Base-by-base conservation (phyloP, 108 stramenopile species). In the Thalassiosira profunda region DNA sequence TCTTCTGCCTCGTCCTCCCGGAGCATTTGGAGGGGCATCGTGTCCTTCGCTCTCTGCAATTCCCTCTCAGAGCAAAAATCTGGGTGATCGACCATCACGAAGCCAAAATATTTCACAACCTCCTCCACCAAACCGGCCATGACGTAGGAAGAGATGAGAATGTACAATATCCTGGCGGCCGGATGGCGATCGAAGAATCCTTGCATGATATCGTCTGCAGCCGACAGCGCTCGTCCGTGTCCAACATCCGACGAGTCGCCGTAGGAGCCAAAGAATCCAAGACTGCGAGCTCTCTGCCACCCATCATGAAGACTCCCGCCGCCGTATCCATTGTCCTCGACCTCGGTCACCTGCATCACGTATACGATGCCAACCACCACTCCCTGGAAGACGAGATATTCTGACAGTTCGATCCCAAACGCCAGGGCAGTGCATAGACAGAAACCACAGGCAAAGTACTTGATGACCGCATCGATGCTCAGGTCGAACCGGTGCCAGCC, bases 31-130 rank as follows among this genome's bases (percentile, higher is more conserved):
- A 51, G 15, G 1, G 56, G 49, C 51, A 67, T 46, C 17, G 56
- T 59, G 2, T 42, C 36, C 8, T 67, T 75, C 12, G 87, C 84
- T 41, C 84, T 83, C 23, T 79, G 63, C 3, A 93, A 30, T 48
- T 93, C 84, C 5, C 40, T 18, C 47, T 81, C 52, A 0, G 83
- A 69, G 33, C 79, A 67, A 58, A 94, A 94, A 69, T 94, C 93
- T 5, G 86, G 86, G 54, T 89, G 86, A 18, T 89, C 91, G 5
- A 82, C 58, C 86, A 87, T 87, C 30, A 74, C 66, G 59, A 71
- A 86, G n/a, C 88, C 93, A 70, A 86, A 90, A 65, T 92, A 95
- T 60, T 95, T 95, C 67, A 81, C 81, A 20, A 85, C 23, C 58
- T 95, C 93, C 37, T 95, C 93, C 14, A 91, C 81, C 15, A 88